Evolutionary conservation across 441 rosid genomes (phyloP).

Genomic region (Erodium moschatum): DNA sequence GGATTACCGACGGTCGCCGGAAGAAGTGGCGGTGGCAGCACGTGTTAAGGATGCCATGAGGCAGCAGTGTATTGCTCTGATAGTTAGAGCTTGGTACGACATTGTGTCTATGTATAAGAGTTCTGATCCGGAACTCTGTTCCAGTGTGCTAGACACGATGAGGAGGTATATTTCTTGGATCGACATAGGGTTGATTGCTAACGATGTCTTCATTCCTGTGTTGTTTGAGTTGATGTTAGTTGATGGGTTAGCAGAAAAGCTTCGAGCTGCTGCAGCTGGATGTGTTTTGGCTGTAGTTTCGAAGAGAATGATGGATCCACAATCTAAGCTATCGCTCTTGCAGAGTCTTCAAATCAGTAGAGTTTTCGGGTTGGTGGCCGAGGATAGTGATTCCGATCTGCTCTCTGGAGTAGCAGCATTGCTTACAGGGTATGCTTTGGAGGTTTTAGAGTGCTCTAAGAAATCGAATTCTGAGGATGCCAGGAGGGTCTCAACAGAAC

Average conservation of each 20-base stretch:
- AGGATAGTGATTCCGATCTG: slow-evolving; percentile 56
- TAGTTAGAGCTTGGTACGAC: slow-evolving; percentile 75
- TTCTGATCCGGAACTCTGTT: slow-evolving; percentile 61
- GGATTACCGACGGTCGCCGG: slow-evolving; percentile 54
- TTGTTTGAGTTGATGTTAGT: slow-evolving; percentile 65
- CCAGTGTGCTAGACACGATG: slow-evolving; percentile 62
- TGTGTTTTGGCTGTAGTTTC: slow-evolving; percentile 76
- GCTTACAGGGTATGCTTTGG: slow-evolving; percentile 73
- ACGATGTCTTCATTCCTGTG: slow-evolving; percentile 59
- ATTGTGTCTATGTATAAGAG: slow-evolving; percentile 53
- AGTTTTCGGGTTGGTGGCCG: slow-evolving; percentile 55
- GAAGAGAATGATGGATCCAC: slow-evolving; percentile 41
- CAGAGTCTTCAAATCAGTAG: slow-evolving; percentile 54
- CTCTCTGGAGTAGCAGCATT: slow-evolving; percentile 48
- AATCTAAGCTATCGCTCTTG: slow-evolving; percentile 48
- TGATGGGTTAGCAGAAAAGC: slow-evolving; percentile 49
- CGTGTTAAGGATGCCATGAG: slow-evolving; percentile 92
- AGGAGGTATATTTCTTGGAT: slow-evolving; percentile 87
- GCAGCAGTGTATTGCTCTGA: slow-evolving; percentile 77
- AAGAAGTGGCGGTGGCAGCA: slow-evolving; percentile 52
- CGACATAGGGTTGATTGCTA: slow-evolving; percentile 69
- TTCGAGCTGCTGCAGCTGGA: slow-evolving; percentile 72
- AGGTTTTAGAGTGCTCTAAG: slow-evolving; percentile 78
- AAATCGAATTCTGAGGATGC: slow-evolving; percentile 51
- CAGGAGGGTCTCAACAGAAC: slow-evolving; percentile 43